These are phyloP conservation scores for Penicillium aurantiogriseum DNA, from an alignment of 2,329 filamentous ascomycete genomes.

Conservation along the genomic window DNA sequence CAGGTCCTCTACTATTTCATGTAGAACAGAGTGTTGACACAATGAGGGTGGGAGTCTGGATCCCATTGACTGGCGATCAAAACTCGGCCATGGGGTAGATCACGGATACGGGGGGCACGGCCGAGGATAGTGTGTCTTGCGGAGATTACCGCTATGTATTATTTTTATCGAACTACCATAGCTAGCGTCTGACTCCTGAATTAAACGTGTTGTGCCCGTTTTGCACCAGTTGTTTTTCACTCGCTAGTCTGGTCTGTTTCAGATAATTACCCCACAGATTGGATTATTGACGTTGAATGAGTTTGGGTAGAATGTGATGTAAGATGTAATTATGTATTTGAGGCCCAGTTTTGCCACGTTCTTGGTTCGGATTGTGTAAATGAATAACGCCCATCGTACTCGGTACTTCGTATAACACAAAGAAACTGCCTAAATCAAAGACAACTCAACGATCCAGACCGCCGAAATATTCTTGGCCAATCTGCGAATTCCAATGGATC, in stretches of 20 bases:
- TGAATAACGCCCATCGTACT: not conserved
- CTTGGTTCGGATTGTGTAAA: not conserved
- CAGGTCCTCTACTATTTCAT: not conserved
- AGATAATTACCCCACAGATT: not conserved
- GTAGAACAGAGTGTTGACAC: not conserved
- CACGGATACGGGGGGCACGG: not conserved
- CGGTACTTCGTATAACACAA: not conserved
- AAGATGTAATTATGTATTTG: not conserved
- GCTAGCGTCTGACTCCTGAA: not conserved
- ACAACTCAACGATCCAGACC: slow-evolving; percentile 17
- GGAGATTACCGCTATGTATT: slow-evolving; percentile 3
- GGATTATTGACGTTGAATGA: not conserved
- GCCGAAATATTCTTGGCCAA: slow-evolving; percentile 2
- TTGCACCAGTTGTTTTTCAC: not conserved
- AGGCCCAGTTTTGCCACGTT: not conserved
- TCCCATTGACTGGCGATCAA: slow-evolving; percentile 3
- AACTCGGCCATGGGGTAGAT: slow-evolving; percentile 6
- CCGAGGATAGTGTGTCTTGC: not conserved
- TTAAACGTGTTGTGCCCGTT: not conserved
- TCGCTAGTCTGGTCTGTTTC: not conserved
- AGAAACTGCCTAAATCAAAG: not conserved
- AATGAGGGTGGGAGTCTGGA: not conserved
- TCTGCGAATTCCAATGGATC: slow-evolving; percentile 6
- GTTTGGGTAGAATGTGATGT: not conserved
- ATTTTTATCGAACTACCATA: not conserved